Base-by-base conservation (phyloP, 805 yeast genomes). In the Wickerhamomyces canadensis region DNA sequence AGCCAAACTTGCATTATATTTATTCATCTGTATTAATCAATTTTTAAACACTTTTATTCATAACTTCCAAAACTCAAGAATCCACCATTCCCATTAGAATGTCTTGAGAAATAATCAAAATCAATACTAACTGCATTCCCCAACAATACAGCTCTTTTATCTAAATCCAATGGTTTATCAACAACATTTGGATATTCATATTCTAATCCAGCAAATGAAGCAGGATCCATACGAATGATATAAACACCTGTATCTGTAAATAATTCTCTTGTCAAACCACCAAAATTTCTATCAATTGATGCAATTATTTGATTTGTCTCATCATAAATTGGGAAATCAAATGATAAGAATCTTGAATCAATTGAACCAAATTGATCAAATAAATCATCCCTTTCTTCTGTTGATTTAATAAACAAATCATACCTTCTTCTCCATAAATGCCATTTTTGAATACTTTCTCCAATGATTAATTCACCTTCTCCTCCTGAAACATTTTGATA, bases 101-200 rank as follows among this genome's bases (percentile, higher is more conserved):
- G 97, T 57, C 98, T 74, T n/a, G 96, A 85, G 61, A 93, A 93
- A 63, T 89, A 93, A 61, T 93, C 98, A 60, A 87, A 93, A 60
- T 93, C 98, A 42, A 93, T 82, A 41, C 95, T 83, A 2, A 93
- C 81, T 0, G 97, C 95, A 43, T 83, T 84, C 0, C 87, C 95
- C 38, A 93, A 66, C 58, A 93, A 54, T 1, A 88, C 78, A 0
- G 96, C 96, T 47, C 95, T 74, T 59, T 93, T 84, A 55, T 84
- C 94, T 30, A 87, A 61, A 4, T 80, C 74, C 60, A 93, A 59
- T 13, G 56, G 29, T 12, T 35, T 52, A 10, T 72, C 70, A 0
- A 76, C 62, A 4, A 71, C 68, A 4, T 64, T 56, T 2, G 79
- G 76, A 45, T 78, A 77, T 27, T 65, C 46, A 25, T 64, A 67